A percentile compares a stretch with the other conserved stretches of the same genome.
phyloP scores from a whole-genome alignment of 1,139 yeast species.

The Suhomyces maxii region DNA sequence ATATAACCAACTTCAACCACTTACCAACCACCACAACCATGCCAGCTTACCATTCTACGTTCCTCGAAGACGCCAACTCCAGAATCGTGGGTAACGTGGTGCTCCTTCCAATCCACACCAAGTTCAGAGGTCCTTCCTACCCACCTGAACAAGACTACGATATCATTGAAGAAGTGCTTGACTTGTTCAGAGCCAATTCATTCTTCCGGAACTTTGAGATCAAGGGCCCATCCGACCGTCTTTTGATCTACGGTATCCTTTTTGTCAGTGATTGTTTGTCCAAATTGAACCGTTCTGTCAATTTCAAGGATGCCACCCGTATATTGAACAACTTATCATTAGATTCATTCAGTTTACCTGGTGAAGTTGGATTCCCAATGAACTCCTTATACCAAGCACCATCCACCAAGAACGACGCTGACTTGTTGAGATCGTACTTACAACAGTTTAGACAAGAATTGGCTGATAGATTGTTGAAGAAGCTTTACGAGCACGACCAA shows the following conservation, averaged over 20 bases:
- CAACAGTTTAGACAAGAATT: slow-evolving; percentile 95
- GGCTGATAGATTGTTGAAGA: slow-evolving; percentile 72
- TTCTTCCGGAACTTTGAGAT: slow-evolving; percentile 96
- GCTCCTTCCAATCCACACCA: slow-evolving; percentile 78
- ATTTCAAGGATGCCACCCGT: slow-evolving; percentile 67
- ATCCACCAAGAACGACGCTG: slow-evolving; percentile 69
- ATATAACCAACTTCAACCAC: not conserved
- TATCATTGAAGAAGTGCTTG: slow-evolving; percentile 86
- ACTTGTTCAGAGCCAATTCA: slow-evolving; percentile 91
- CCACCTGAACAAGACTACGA: slow-evolving; percentile 84
- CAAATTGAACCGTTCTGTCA: slow-evolving; percentile 49
- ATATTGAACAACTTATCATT: slow-evolving; percentile 78
- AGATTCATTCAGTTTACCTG: slow-evolving; percentile 89
- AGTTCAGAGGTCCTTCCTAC: slow-evolving; percentile 88
- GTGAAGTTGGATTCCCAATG: slow-evolving; percentile 91
- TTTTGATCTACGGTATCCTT: slow-evolving; percentile 93
- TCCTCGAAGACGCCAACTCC: slow-evolving; percentile 54
- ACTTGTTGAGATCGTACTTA: slow-evolving; percentile 74
- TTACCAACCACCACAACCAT: slow-evolving; percentile 18
- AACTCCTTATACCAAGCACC: slow-evolving; percentile 83
- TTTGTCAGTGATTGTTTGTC: slow-evolving; percentile 83
- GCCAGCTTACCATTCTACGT: slow-evolving; percentile 92
- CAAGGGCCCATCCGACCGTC: slow-evolving; percentile 91
- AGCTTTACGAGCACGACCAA: slow-evolving; percentile 64
- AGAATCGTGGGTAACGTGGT: slow-evolving; percentile 66